Percentiles rank a stretch among this genome's conserved stretches.
These are phyloP conservation scores for Curvularia sp. DNA, from an alignment of 2,329 filamentous ascomycete species.

Conservation along the genomic window DNA sequence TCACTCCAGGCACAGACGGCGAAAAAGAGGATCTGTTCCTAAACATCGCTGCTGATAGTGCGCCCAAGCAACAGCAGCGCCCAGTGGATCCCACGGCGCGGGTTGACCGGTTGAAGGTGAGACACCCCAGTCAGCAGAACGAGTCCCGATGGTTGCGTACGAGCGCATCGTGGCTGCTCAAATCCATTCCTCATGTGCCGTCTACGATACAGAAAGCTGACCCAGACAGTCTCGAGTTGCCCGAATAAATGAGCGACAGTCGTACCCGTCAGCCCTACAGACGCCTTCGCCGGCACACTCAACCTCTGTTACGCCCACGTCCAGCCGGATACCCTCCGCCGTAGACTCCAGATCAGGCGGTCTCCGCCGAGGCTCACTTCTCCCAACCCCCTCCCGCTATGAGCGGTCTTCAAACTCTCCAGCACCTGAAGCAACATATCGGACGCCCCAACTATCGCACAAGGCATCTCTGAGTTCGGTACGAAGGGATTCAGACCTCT, in stretches of 20 bases:
- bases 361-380: slow-evolving; percentile 44
- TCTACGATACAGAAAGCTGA: slow-evolving; percentile 12
- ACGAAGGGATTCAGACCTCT: slow-evolving; percentile 39
- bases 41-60: slow-evolving; percentile 51
- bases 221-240: slow-evolving; percentile 47
- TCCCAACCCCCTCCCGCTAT: slow-evolving; percentile 39
- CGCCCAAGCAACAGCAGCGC: slow-evolving; percentile 31
- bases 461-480: slow-evolving; percentile 39
- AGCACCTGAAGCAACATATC: slow-evolving; percentile 30
- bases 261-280: slow-evolving; percentile 41
- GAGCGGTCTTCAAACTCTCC: slow-evolving; percentile 42
- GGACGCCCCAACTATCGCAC: slow-evolving; percentile 42
- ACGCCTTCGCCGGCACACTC: slow-evolving; percentile 38
- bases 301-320: slow-evolving; percentile 35
- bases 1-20: slow-evolving; percentile 30
- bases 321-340: slow-evolving; percentile 38
- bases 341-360: slow-evolving; percentile 37
- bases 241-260: slow-evolving; percentile 46
- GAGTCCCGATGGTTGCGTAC: not conserved
- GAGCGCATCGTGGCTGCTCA: not conserved
- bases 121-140: slow-evolving; percentile 10
- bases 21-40: slow-evolving; percentile 54
- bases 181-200: not conserved
- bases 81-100: slow-evolving; percentile 37
- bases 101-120: slow-evolving; percentile 44